phyloP scores from a whole-genome alignment of 1,139 yeast genomes.

The Saccharomycopsis hybrid region DNA sequence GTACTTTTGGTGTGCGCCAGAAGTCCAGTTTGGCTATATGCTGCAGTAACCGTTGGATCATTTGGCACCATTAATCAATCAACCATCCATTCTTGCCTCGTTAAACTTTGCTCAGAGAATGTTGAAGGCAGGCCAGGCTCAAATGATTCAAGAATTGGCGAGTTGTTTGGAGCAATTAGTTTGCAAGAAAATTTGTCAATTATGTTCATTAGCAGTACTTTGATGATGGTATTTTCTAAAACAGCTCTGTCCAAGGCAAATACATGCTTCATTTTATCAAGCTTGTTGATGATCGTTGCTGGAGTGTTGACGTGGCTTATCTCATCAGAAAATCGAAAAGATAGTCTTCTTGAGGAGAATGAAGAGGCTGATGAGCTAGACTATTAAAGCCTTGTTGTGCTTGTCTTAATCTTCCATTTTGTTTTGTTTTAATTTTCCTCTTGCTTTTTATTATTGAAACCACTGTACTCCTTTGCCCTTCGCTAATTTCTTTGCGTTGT shows the following conservation, averaged over 20 bases:
- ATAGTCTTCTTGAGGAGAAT: too few relatives aligned
- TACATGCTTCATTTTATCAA: constrained; percentile 17
- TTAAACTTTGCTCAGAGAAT: constrained; percentile 27
- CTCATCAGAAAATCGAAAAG: too few relatives aligned
- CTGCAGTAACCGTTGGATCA: constrained; percentile 36
- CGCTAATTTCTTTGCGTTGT: too few relatives aligned
- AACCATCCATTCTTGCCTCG: constrained; percentile 41
- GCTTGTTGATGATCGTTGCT: too few relatives aligned
- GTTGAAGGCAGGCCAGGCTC: neutral
- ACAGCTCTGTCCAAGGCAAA: constrained; percentile 27
- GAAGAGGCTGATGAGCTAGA: too few relatives aligned
- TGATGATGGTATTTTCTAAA: constrained; percentile 33
- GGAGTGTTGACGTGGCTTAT: too few relatives aligned
- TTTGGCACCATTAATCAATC: constrained; percentile 45
- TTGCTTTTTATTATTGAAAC: too few relatives aligned
- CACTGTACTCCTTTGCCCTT: too few relatives aligned
- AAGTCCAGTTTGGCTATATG: constrained; percentile 26
- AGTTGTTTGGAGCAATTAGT: constrained; percentile 43
- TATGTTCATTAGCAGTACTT: constrained; percentile 32
- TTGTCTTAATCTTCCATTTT: too few relatives aligned
- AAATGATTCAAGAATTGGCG: constrained; percentile 36
- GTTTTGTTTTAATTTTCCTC: too few relatives aligned
- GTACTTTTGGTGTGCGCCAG: constrained; percentile 24
- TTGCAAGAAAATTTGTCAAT: constrained; percentile 34
- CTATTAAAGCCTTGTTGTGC: too few relatives aligned